Conservation (phyloP, 345 rosid genomes). For the Eucalyptus pauciflora region DNA sequence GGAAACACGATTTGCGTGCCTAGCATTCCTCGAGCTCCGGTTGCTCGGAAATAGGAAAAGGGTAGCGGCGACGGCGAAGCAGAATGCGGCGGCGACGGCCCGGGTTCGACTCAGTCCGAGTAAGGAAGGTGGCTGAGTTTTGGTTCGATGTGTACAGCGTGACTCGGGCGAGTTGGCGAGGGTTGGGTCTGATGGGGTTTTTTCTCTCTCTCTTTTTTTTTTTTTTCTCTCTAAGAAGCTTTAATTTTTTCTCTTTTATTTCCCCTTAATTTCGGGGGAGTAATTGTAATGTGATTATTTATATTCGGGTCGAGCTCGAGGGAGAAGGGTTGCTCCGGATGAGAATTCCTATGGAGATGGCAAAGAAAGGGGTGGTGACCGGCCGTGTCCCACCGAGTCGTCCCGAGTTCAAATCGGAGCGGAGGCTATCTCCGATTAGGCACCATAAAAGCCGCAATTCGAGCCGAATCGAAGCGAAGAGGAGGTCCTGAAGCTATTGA, state of each 20-base stretch:
- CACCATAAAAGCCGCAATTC: background rate
- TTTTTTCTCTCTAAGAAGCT: background rate
- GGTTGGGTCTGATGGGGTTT: background rate
- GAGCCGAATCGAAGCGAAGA: background rate
- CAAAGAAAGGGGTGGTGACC: background rate
- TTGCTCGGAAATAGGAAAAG: background rate
- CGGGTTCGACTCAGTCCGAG: background rate
- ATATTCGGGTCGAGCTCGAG: background rate
- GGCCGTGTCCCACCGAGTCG: constrained; percentile 37
- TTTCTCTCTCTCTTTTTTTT: background rate
- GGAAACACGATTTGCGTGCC: background rate
- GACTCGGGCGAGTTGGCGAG: constrained; percentile 1
- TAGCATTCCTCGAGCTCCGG: background rate
- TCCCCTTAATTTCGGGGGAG: background rate
- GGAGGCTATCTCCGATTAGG: background rate
- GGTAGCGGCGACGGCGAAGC: background rate
- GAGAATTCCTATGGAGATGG: constrained; percentile 51
- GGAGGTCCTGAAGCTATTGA: background rate
- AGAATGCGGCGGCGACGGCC: background rate
- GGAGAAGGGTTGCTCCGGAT: background rate
- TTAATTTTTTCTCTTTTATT: background rate
- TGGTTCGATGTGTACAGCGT: background rate
- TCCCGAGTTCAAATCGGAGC: constrained; percentile 48
- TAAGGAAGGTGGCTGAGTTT: background rate
- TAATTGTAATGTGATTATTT: background rate